Base-by-base conservation (phyloP, 768 basidiomycete species). In the Suillus lakei region DNA sequence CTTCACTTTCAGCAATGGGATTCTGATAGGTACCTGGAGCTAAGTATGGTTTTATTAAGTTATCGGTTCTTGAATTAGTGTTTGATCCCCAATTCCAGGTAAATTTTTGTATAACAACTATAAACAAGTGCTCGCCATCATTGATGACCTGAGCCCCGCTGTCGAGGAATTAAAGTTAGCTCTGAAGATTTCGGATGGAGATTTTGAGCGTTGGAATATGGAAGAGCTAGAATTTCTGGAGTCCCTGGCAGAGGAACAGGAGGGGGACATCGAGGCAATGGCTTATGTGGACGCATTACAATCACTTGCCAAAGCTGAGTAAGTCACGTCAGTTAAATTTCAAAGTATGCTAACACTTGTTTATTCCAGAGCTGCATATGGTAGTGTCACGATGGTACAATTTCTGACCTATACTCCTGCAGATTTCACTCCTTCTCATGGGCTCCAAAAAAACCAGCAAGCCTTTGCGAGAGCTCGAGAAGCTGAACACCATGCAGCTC, bases 381-480 rank as follows among this genome's bases (percentile, higher is more conserved):
- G 69, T 8, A 66, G 63, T 36, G 56, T 62, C 8, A 62, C 46
- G 15, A 21, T 50, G 2, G 34, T 63, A 10, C 30, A 9, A 44
- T 74, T 74, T 60, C 61, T 64, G 13, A 63, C 60, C 2, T 68
- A 67, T 9, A 69, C 63, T 2, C 71, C 70, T 1, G 39, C 2
- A 2, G 62, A 73, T 28, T 71, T 67, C 61, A 62, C 62, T 0
- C 63, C 68, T 53, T 50, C 67, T 15, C 55, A 62, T 1, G 44
- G 15, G 18, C 65, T 63, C 16, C 72, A 75, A 62, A 54, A 43
- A 1, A 21, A 21, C 2, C 54, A 62, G 66, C 13, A 71, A 69
- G 9, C n/a, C 60, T 48, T 76, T 69, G 4, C 59, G 55, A 10
- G 67, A 58, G 62, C 60, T 70, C 2, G 76, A 77, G 63, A 74